Evolutionary conservation across 257 asterid species (phyloP).

Genomic region (Lithospermum erythrorhizon): DNA sequence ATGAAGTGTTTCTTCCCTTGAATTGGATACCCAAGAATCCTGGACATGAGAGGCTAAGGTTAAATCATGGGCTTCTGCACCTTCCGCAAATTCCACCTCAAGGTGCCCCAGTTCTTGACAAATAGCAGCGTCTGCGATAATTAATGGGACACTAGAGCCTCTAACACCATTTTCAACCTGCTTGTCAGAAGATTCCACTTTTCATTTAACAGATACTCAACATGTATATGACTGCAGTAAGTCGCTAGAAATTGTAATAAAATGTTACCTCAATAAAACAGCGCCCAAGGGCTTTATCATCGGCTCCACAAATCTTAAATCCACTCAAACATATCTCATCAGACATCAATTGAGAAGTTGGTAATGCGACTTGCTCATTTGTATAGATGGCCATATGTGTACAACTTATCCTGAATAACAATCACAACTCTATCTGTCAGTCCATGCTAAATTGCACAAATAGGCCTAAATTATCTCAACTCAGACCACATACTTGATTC

Average conservation of each 20-base stretch:
- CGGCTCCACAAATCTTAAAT: conserved; percentile 33
- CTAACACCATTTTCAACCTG: conserved; percentile 69
- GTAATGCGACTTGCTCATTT: conserved; percentile 18
- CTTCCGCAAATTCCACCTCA: conserved; percentile 46
- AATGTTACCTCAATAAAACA: conserved; percentile 66
- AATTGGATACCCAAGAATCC: conserved; percentile 20
- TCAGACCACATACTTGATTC: conserved; percentile 37
- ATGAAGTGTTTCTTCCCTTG: conserved; percentile 44
- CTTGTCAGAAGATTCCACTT: neutral
- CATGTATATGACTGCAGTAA: neutral
- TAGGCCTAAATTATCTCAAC: neutral
- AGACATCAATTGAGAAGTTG: conserved; percentile 21
- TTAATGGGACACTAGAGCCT: conserved; percentile 62
- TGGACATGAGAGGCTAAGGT: conserved; percentile 19
- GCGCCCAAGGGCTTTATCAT: conserved; percentile 45
- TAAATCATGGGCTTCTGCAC: conserved; percentile 17
- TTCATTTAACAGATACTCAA: neutral
- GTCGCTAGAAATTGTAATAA: neutral
- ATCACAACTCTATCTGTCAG: neutral
- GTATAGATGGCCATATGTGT: conserved; percentile 40
- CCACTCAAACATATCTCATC: conserved; percentile 42
- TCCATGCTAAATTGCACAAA: neutral
- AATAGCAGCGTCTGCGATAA: conserved; percentile 62
- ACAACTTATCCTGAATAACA: conserved; percentile 55
- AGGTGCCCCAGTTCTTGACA: conserved; percentile 70